Percentiles rank a stretch among this genome's conserved stretches.
These are phyloP conservation scores for Podila epicladia DNA, from an alignment of 192 early-diverging fungal species.

Conservation along the genomic window DNA sequence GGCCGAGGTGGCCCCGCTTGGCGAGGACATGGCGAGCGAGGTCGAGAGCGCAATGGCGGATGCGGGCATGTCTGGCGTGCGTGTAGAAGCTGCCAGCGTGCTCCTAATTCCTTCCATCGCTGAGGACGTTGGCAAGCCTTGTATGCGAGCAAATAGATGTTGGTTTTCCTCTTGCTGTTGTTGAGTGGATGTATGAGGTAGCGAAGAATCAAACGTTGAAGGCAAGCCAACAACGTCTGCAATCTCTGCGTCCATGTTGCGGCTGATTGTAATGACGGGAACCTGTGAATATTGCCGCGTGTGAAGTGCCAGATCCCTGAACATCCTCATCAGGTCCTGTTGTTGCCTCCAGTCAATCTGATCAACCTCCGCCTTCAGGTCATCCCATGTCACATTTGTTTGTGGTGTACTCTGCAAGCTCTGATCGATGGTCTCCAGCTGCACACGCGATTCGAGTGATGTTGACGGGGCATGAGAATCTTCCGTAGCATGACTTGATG, in stretches of 20 bases:
- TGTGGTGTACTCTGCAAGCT: slow-evolving; percentile 3
- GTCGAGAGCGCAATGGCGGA: neutral
- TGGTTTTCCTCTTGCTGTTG: slow-evolving; percentile 2
- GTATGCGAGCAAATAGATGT: slow-evolving; percentile 2
- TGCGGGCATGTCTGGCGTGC: neutral
- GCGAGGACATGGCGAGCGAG: slow-evolving; percentile 5
- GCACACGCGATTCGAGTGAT: slow-evolving; percentile 12
- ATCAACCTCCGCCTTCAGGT: slow-evolving; percentile 24
- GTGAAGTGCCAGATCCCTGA: slow-evolving; percentile 22
- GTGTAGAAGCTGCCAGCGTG: slow-evolving; percentile 3
- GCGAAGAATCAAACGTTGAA: neutral
- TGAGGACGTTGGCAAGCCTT: slow-evolving; percentile 3
- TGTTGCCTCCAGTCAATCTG: slow-evolving; percentile 38
- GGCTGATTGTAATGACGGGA: slow-evolving; percentile 10
- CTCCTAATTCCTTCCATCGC: slow-evolving; percentile 22
- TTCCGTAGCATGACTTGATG: neutral
- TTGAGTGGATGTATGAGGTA: neutral
- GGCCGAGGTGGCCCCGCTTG: slow-evolving; percentile 10
- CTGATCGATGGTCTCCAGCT: neutral
- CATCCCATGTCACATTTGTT: slow-evolving; percentile 30
- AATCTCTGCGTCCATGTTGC: slow-evolving; percentile 25
- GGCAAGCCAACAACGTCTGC: slow-evolving; percentile 34
- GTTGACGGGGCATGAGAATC: neutral
- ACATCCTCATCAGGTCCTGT: slow-evolving; percentile 27
- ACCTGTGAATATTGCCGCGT: slow-evolving; percentile 23